Evolutionary conservation across 2,329 filamentous ascomycete genomes (phyloP).

Genomic region (Penicillium sp.): DNA sequence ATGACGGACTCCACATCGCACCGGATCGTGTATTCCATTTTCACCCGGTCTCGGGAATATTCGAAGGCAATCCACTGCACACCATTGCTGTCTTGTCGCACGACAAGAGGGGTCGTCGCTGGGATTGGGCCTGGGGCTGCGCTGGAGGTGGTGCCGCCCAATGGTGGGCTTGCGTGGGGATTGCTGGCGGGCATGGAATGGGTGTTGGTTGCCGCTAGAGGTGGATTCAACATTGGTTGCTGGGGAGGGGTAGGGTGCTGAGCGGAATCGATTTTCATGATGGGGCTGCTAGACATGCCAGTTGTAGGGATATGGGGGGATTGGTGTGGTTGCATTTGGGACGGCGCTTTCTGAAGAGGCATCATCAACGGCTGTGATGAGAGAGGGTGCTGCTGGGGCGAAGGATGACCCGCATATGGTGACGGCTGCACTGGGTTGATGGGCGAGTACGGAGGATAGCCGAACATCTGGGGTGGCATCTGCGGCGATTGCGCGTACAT

Average conservation of each 20-base stretch:
- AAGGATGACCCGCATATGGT: conserved; percentile 57
- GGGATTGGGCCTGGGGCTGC: conserved; percentile 95
- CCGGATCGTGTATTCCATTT: conserved; percentile 99
- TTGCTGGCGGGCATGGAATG: conserved; percentile 48
- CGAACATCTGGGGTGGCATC: conserved; percentile 82
- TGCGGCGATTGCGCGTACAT: conserved; percentile 83
- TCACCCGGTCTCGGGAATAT: conserved; percentile 93
- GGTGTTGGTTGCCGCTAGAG: conserved; percentile 52
- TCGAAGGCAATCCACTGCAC: conserved; percentile 99
- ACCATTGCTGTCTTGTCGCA: conserved; percentile 90
- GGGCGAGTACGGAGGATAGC: conserved; percentile 59
- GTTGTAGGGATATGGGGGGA: conserved; percentile 45
- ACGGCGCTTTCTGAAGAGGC: conserved; percentile 40
- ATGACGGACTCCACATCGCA: conserved; percentile 97
- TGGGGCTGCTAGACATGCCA: conserved; percentile 63
- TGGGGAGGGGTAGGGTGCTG: conserved; percentile 37
- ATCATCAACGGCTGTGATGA: conserved; percentile 57
- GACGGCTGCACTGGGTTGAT: conserved; percentile 55
- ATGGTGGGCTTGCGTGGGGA: conserved; percentile 38
- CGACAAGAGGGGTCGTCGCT: conserved; percentile 90
- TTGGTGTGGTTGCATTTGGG: conserved; percentile 44
- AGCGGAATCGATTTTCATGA: conserved; percentile 49
- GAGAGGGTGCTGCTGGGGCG: conserved; percentile 56
- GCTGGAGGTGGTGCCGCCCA: conserved; percentile 79
- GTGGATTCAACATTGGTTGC: conserved; percentile 37